Evolutionary conservation across 2,329 filamentous ascomycete genomes (phyloP).

Genomic region (Aspergillus sp.): DNA sequence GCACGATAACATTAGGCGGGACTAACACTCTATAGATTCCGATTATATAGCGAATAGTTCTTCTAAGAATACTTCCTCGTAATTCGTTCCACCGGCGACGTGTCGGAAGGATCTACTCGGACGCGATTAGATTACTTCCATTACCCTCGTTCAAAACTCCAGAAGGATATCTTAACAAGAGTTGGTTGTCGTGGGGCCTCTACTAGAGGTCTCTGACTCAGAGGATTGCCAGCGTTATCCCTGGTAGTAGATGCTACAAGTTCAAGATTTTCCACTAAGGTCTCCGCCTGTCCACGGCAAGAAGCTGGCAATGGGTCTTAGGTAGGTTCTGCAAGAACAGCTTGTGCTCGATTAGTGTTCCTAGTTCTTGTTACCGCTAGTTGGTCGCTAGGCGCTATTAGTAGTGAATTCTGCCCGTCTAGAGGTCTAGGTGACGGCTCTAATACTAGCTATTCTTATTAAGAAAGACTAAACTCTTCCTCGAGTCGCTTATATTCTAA

Average conservation of each 20-base stretch:
- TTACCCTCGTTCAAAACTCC: conserved; percentile 4
- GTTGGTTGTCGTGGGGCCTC: too few relatives aligned
- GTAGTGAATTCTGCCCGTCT: conserved; percentile 1
- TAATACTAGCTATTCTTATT: conserved; percentile 1
- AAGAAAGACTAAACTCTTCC: conserved; percentile 5
- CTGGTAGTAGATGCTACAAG: not conserved
- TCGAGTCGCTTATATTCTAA: conserved; percentile 4
- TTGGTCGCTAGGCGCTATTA: not conserved
- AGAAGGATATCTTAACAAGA: too few relatives aligned
- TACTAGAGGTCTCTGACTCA: too few relatives aligned
- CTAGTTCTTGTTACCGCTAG: not conserved
- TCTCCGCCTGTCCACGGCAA: not conserved
- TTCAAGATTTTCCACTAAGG: conserved; percentile 1
- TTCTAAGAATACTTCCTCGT: conserved; percentile 9
- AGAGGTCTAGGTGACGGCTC: conserved; percentile 1
- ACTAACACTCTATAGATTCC: conserved; percentile 4
- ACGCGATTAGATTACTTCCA: conserved; percentile 7
- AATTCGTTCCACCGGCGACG: conserved; percentile 6
- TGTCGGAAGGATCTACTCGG: conserved; percentile 5
- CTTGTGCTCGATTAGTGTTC: conserved; percentile 1
- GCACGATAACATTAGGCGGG: conserved; percentile 5
- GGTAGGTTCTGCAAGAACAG: not conserved
- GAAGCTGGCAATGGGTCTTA: not conserved
- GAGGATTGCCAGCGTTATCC: too few relatives aligned
- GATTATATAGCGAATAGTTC: conserved; percentile 9